A percentile compares a stretch with the other conserved stretches of the same genome.
phyloP scores from a whole-genome alignment of 306 rosid species.

The Sicyos edulis region DNA sequence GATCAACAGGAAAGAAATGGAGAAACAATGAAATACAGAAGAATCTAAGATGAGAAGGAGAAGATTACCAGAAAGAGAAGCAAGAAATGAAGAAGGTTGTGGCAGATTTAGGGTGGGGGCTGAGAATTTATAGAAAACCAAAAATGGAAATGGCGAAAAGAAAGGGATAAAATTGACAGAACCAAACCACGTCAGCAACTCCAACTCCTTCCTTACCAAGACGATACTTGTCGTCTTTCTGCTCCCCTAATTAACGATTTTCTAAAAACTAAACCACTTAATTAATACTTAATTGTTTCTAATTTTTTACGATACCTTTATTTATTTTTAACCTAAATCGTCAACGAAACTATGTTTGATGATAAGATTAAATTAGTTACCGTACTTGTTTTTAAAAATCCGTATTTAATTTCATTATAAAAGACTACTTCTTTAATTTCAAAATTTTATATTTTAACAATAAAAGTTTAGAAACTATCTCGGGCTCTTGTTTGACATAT shows the following conservation, averaged over 20 bases:
- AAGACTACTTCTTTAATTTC: no score
- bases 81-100: constrained; percentile 2
- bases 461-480: no score
- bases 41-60: neutral
- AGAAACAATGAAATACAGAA: neutral
- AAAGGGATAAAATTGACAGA: constrained; percentile 31
- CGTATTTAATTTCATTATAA: no score
- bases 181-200: constrained; percentile 38
- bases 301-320: neutral
- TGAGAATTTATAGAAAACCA: constrained; percentile 35
- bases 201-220: neutral
- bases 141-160: constrained; percentile 14
- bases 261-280: neutral
- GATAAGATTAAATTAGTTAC: neutral
- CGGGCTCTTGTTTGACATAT: no score
- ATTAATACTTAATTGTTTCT: neutral
- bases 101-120: neutral
- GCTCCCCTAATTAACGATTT: neutral
- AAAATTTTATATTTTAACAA: no score
- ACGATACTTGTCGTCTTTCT: constrained; percentile 10
- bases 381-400: no score
- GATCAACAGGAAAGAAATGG: neutral
- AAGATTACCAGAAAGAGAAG: constrained; percentile 21
- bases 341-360: neutral
- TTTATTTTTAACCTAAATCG: neutral